Evolutionary conservation across 495 filamentous ascomycete species (phyloP), one percentile per base, ranked within the genome.

Genomic region (Aspergillus ostianus): DNA sequence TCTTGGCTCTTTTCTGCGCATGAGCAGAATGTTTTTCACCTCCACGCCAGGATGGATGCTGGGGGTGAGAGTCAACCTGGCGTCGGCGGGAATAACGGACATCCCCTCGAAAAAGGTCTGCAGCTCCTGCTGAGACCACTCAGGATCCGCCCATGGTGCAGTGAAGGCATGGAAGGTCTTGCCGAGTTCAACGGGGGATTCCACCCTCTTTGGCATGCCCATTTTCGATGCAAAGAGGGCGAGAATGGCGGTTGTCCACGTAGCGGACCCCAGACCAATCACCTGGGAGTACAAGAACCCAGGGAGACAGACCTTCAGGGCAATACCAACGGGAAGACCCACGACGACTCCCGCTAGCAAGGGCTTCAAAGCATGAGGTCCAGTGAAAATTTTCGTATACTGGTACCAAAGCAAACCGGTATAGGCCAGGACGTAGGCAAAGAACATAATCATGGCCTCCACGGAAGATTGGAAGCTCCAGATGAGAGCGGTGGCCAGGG

Each of bases 301-400:
- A 6, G 73, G 76, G 18, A 72, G 54, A 26, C 56, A 63, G 57
- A 74, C 53, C 41, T 70, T 72, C 2, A 83, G 67, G 26, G 73
- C 65, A 29, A 82, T 73, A 57, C 82, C 83, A 13, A 81, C 29
- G 1, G 80, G 71, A 30, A 86, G 65, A 6, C 82, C 84, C 18
- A 83, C 54, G 10, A 74, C 36, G 6, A 76, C 67, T 27, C 80
- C 80, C 13, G 73, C 60, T 6, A 84, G 56, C 21, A 85, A 70
- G 0, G 82, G 80, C 56, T 78, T 80, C 32, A 84, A 66, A 1
- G 81, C 82, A 50, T 82, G 73, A 15, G 80, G 77, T 0, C 82
- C 83, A 17, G 79, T 74, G 65, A 85, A 86, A 51, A 86, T 83
- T 56, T 82, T 82, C 60, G 82, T 85, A 67, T 84, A 85, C 65